Conservation (phyloP, 2,329 filamentous ascomycete species). For the Stromatinia cepivora region DNA sequence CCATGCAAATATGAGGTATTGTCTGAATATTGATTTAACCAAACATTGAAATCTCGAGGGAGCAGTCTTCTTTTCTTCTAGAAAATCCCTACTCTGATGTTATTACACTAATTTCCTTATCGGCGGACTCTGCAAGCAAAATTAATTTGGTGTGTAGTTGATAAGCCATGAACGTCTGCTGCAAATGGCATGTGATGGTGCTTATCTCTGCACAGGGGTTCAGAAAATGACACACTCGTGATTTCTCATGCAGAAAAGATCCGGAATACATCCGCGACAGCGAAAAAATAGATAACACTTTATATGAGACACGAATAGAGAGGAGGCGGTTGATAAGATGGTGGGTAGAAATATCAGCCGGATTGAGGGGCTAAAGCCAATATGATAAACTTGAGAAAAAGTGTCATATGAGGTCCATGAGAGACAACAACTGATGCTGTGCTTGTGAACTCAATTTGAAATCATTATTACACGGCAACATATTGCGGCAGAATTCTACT, state of each 20-base stretch:
- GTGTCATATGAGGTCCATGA: conserved; percentile 3
- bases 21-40: neutral
- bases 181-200: conserved; percentile 23
- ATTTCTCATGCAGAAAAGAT: conserved; percentile 12
- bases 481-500: neutral
- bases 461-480: neutral
- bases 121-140: neutral
- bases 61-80: conserved; percentile 11
- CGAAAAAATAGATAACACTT: neutral
- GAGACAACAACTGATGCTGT: conserved; percentile 19
- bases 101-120: neutral
- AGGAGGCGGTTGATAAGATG: neutral
- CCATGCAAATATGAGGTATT: neutral
- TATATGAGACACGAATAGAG: neutral
- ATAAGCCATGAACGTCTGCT: conserved; percentile 22
- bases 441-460: conserved; percentile 2
- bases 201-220: conserved; percentile 22
- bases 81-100: neutral
- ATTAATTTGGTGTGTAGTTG: conserved; percentile 9
- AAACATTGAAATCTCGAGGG: neutral
- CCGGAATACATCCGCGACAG: conserved; percentile 2
- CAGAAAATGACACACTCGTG: conserved; percentile 12
- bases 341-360: conserved; percentile 9
- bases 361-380: neutral
- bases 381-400: neutral